Base-by-base conservation (phyloP, 305 asterid genomes). In the Plantago lanceolata region DNA sequence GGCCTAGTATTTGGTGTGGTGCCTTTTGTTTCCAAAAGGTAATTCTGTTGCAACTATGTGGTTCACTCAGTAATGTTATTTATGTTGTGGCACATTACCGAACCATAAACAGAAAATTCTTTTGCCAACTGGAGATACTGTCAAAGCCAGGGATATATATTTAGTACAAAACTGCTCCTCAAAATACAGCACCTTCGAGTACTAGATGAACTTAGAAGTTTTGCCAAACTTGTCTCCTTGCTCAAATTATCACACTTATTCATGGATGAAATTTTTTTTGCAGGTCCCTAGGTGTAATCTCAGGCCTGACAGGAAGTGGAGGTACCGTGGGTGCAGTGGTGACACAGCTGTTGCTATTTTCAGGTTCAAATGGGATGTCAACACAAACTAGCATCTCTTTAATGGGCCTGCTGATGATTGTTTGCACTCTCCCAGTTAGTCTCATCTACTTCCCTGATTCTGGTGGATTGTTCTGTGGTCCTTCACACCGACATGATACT, bases 21-120 rank as follows among this genome's bases (percentile, higher is more conserved):
- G n/a, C 94, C 89, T 33, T 85, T 83, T 18, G 85, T 85, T 55
- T 85, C 94, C 18, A 73, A 73, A 33, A 79, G 93, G 89, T 85
- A 76, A 12, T 26, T 31, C 13, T 0, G 0, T 19, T 40, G 29
- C 28, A 59, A 35, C 43, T n/a, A 28, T 29, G 4, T 19, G 9
- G 45, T 40, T 8, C 15, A 40, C 15, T 40, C 16, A 11, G 45
- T 9, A 40, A 12, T 40, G 15, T 8, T 40, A 40, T 40, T 40
- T 1, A 40, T 3, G 45, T 11, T 15, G 45, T 40, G 16, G 16
- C 45, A 40, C 45, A 9, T 40, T 12, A 40, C 11, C 2, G 13
- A 9, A 40, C 28, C 28, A 24, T 24, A 53, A 53, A 12, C 58
- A 52, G 17, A 53, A 3, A 1, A 24, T 24, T 24, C 24, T 20